Conservation (phyloP, 768 basidiomycete species). For the Naganishia randhawae region DNA sequence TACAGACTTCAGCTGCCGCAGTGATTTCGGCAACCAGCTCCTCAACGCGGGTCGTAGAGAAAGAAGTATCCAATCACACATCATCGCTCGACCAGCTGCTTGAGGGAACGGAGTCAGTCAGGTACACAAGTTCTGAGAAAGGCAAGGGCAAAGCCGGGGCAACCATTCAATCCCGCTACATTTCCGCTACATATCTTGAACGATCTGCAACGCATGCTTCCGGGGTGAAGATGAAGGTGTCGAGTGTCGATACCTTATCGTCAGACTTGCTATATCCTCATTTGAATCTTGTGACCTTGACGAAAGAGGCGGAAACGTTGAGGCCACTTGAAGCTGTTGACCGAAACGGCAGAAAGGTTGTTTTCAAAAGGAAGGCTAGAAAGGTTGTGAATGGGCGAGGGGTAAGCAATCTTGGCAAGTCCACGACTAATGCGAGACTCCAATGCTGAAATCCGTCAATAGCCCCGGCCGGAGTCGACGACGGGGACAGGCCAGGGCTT, state of each 20-base stretch:
- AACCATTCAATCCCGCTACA: too few relatives aligned
- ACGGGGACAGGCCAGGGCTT: slow-evolving; percentile 4
- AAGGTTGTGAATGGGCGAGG: background rate
- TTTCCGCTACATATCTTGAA: background rate
- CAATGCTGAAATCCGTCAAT: background rate
- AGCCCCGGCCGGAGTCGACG: slow-evolving; percentile 24
- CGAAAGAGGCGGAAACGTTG: slow-evolving; percentile 9
- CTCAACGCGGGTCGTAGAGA: background rate
- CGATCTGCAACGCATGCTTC: background rate
- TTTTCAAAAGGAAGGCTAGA: slow-evolving; percentile 19
- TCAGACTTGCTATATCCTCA: background rate
- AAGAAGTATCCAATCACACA: background rate
- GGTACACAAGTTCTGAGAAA: background rate
- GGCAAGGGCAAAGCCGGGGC: background rate
- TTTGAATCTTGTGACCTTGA: slow-evolving; percentile 3
- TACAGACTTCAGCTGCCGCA: background rate
- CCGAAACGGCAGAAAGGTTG: slow-evolving; percentile 11
- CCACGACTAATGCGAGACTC: too few relatives aligned
- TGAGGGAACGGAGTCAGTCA: background rate
- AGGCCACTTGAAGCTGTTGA: slow-evolving; percentile 9
- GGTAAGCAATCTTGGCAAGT: slow-evolving; percentile 8
- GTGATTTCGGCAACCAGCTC: too few relatives aligned
- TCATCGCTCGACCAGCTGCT: slow-evolving; percentile 8
- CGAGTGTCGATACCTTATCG: background rate
- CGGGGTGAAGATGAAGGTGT: background rate